Evolutionary conservation across 768 basidiomycete species (phyloP).

Genomic region (Pulveroboletus frians): DNA sequence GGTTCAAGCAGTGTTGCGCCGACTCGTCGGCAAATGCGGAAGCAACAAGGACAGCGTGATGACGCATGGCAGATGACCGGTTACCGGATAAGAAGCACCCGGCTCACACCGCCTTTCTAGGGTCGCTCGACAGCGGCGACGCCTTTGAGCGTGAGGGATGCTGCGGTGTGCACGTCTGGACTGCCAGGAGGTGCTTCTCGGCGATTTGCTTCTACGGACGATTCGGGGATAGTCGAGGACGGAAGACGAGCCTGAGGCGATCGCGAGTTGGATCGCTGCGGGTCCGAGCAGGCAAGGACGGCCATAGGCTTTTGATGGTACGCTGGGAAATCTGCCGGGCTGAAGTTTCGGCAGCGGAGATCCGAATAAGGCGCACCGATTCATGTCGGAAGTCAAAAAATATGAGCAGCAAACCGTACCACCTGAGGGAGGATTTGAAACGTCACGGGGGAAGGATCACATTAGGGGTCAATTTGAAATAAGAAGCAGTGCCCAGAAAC

Average conservation of each 20-base stretch:
- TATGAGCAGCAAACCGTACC: background rate
- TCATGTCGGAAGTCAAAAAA: background rate
- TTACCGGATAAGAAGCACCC: no score
- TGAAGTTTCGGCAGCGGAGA: background rate
- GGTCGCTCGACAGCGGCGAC: no score
- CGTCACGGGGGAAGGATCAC: background rate
- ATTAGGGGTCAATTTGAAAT: slow-evolving; percentile 26
- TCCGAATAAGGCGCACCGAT: background rate
- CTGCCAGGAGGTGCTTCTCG: no score
- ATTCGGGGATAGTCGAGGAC: no score
- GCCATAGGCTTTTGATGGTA: slow-evolving; percentile 21
- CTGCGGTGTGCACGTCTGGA: no score
- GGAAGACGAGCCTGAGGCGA: no score
- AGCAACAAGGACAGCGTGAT: background rate
- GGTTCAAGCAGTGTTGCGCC: background rate
- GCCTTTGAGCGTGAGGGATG: no score
- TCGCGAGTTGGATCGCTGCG: slow-evolving; percentile 6
- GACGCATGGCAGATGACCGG: no score
- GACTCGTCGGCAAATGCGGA: background rate
- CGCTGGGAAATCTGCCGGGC: no score
- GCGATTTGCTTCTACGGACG: no score
- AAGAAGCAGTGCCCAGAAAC: slow-evolving; percentile 22
- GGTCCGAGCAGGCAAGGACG: slow-evolving; percentile 19
- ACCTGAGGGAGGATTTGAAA: background rate
- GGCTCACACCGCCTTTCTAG: no score